These are phyloP conservation scores for Ormosia semicastrata DNA, from an alignment of 306 rosid species.

Conservation along the genomic window DNA sequence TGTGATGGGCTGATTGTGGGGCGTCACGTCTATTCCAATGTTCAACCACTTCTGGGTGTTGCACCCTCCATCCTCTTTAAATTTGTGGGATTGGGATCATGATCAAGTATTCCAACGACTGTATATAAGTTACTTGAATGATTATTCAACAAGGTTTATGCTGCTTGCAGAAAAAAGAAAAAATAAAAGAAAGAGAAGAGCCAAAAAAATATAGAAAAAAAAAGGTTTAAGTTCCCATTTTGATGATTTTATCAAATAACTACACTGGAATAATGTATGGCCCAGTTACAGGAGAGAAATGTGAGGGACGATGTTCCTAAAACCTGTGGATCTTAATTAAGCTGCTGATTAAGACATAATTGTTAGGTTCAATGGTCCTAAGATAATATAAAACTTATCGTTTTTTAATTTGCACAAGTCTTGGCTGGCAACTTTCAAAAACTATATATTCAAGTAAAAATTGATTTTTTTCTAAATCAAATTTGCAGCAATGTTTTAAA, in stretches of 20 bases:
- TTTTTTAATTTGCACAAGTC: too few species aligned
- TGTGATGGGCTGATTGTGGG: constrained; percentile 8
- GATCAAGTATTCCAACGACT: background rate
- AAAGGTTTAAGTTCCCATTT: too few species aligned
- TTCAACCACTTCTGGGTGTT: constrained; percentile 1
- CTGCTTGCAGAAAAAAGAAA: background rate
- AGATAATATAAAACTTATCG: too few species aligned
- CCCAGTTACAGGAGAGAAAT: background rate
- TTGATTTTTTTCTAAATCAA: too few species aligned
- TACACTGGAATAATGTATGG: too few species aligned
- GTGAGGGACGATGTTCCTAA: background rate
- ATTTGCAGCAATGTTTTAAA: too few species aligned
- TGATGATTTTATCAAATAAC: too few species aligned
- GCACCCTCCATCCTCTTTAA: constrained; percentile 28
- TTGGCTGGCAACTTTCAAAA: too few species aligned
- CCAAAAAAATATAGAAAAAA: background rate
- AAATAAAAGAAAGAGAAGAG: background rate
- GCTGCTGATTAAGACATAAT: background rate
- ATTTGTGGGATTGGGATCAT: constrained; percentile 1
- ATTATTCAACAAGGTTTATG: background rate
- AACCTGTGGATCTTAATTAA: constrained; percentile 1
- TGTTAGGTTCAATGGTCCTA: background rate
- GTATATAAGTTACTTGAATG: constrained; percentile 2
- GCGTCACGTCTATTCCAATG: constrained; percentile 16
- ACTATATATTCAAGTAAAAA: too few species aligned